phyloP scores from a whole-genome alignment of 1,284 basidiomycete species.

The Porodaedalea pini region DNA sequence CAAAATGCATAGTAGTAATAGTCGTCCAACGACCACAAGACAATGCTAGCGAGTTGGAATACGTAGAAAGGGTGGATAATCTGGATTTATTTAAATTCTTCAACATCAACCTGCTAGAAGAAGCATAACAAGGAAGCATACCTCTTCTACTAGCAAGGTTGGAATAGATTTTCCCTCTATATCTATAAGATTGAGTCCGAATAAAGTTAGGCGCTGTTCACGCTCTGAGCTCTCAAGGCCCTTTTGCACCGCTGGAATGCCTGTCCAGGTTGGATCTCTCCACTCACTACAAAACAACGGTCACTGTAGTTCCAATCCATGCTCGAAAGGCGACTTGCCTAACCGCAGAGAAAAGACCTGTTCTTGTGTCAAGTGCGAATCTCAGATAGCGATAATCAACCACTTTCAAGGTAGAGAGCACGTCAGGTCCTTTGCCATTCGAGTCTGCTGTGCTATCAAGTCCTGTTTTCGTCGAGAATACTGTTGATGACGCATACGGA shows the following conservation, averaged over 20 bases:
- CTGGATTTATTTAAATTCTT: constrained; percentile 34
- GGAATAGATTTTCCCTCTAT: constrained; percentile 84
- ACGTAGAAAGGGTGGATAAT: constrained; percentile 96
- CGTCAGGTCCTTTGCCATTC: constrained; percentile 33
- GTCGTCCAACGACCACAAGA: constrained; percentile 92
- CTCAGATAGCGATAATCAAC: constrained; percentile 87
- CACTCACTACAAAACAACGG: constrained; percentile 64
- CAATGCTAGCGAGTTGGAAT: constrained; percentile 95
- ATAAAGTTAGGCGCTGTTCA: constrained; percentile 69
- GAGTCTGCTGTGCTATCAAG: constrained; percentile 24
- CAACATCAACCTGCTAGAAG: constrained; percentile 16
- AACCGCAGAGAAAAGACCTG: constrained; percentile 80
- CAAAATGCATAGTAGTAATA: constrained; percentile 99
- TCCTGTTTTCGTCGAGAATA: constrained; percentile 50
- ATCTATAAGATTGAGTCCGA: constrained; percentile 88
- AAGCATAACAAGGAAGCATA: constrained; percentile 33
- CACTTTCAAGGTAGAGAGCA: constrained; percentile 51
- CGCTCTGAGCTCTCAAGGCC: constrained; percentile 58
- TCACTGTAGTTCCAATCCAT: constrained; percentile 12
- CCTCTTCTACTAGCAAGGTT: constrained; percentile 89
- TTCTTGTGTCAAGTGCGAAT: constrained; percentile 84
- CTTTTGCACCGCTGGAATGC: constrained; percentile 54
- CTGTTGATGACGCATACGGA: constrained; percentile 73
- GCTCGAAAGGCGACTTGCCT: constrained; percentile 44
- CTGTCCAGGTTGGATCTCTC: constrained; percentile 82